phyloP scores from a whole-genome alignment of 192 early-diverging fungal genomes.

The Backusella australiensis region DNA sequence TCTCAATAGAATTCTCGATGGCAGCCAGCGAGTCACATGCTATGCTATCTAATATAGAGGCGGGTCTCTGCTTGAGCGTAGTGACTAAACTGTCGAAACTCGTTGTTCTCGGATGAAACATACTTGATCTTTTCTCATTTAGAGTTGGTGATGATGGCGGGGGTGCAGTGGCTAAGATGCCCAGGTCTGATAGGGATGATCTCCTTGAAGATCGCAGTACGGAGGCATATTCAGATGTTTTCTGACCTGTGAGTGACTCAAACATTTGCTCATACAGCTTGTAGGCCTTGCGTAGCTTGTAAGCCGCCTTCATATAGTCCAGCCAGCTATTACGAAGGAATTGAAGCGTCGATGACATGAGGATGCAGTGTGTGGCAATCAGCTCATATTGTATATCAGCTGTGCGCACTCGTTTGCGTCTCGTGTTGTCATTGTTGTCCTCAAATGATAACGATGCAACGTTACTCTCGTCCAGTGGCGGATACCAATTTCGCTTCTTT shows the following conservation, averaged over 20 bases:
- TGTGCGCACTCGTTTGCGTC: background rate
- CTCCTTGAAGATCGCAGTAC: background rate
- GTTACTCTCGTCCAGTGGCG: background rate
- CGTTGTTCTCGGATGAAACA: constrained; percentile 5
- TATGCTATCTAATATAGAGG: background rate
- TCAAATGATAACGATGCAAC: background rate
- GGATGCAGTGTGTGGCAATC: constrained; percentile 29
- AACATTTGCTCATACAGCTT: constrained; percentile 37
- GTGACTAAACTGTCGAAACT: background rate
- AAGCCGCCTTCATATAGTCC: constrained; percentile 36
- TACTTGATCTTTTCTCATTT: constrained; percentile 5
- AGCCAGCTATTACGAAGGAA: constrained; percentile 35
- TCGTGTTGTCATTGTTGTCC: background rate
- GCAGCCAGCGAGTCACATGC: background rate
- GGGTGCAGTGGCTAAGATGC: constrained; percentile 4
- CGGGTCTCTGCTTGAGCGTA: background rate
- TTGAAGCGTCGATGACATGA: constrained; percentile 37
- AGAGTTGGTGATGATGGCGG: background rate
- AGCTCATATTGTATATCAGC: constrained; percentile 26
- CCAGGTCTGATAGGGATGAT: background rate
- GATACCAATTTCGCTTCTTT: background rate
- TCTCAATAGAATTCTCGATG: constrained; percentile 14
- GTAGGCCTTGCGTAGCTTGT: constrained; percentile 37
- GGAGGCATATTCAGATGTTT: constrained; percentile 25
- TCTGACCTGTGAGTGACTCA: constrained; percentile 29